These are phyloP conservation scores for Candida pseudoglaebosa DNA, from an alignment of 805 yeast genomes.

Conservation along the genomic window DNA sequence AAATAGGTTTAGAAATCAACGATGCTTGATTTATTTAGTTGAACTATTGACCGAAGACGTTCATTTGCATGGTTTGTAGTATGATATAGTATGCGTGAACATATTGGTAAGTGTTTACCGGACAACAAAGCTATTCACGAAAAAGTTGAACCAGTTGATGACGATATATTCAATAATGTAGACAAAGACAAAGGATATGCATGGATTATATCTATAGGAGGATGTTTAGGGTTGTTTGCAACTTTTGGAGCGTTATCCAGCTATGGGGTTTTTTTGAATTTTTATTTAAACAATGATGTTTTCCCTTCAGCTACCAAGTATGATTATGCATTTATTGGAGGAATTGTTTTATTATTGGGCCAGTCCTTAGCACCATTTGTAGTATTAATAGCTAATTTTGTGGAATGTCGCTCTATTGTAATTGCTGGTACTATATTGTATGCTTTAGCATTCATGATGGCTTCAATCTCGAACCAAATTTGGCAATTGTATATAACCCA, in stretches of 20 bases:
- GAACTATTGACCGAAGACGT: too few species aligned
- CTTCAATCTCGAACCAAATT: conserved; percentile 40
- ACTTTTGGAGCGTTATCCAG: conserved; percentile 55
- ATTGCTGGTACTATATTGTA: conserved; percentile 40
- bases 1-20: too few species aligned
- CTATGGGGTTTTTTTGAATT: conserved; percentile 51
- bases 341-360: conserved; percentile 43
- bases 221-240: conserved; percentile 39
- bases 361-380: conserved; percentile 52
- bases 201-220: conserved; percentile 48
- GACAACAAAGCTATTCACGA: neutral
- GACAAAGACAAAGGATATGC: conserved; percentile 28
- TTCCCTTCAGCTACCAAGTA: conserved; percentile 41
- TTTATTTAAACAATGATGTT: conserved; percentile 30
- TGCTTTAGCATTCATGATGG: conserved; percentile 40
- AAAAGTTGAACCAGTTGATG: neutral
- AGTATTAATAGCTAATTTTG: conserved; percentile 37
- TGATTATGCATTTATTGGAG: conserved; percentile 48
- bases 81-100: too few species aligned
- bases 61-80: too few species aligned
- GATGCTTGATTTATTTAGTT: too few species aligned
- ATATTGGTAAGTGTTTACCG: too few species aligned
- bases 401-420: conserved; percentile 47
- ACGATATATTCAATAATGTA: too few species aligned
- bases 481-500: conserved; percentile 49